Percentiles rank a stretch among this genome's conserved stretches.
Evolutionary conservation across 2,329 filamentous ascomycete genomes (phyloP).

Genomic region (Claviceps pusilla): DNA sequence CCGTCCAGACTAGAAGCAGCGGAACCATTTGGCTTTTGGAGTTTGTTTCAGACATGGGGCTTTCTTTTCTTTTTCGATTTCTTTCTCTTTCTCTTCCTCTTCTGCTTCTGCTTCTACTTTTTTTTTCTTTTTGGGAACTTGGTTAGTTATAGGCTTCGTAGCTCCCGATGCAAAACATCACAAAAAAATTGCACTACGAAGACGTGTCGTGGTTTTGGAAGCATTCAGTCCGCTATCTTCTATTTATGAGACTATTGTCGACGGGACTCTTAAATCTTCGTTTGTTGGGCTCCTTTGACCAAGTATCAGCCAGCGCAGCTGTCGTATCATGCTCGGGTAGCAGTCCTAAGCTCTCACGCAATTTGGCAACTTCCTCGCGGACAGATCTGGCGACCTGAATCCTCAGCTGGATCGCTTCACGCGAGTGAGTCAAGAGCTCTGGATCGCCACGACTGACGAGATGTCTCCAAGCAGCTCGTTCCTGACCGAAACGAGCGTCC

Average conservation of each 20-base stretch:
- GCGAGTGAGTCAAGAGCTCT: slow-evolving; percentile 24
- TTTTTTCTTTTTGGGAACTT: neutral
- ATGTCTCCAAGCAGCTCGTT: slow-evolving; percentile 58
- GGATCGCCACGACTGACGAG: slow-evolving; percentile 40
- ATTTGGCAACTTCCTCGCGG: slow-evolving; percentile 63
- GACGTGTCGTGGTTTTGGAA: neutral
- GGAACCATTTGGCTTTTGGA: neutral
- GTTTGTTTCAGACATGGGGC: neutral
- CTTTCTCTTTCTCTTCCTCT: neutral
- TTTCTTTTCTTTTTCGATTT: neutral
- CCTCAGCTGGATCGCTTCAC: slow-evolving; percentile 54
- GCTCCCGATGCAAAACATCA: neutral
- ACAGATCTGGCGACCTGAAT: slow-evolving; percentile 69
- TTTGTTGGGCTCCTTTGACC: slow-evolving; percentile 39
- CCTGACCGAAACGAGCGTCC: slow-evolving; percentile 61
- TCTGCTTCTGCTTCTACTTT: neutral
- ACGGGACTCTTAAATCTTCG: slow-evolving; percentile 38
- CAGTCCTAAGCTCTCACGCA: slow-evolving; percentile 56
- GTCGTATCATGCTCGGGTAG: slow-evolving; percentile 66
- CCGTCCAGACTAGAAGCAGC: neutral
- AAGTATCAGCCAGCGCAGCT: slow-evolving; percentile 66
- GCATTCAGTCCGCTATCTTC: slow-evolving; percentile 5
- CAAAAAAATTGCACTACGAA: neutral
- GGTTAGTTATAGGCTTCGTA: neutral
- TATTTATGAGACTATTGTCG: slow-evolving; percentile 35